These are phyloP conservation scores for Prosopis cineraria DNA, from an alignment of 306 rosid genomes.

Conservation along the genomic window DNA sequence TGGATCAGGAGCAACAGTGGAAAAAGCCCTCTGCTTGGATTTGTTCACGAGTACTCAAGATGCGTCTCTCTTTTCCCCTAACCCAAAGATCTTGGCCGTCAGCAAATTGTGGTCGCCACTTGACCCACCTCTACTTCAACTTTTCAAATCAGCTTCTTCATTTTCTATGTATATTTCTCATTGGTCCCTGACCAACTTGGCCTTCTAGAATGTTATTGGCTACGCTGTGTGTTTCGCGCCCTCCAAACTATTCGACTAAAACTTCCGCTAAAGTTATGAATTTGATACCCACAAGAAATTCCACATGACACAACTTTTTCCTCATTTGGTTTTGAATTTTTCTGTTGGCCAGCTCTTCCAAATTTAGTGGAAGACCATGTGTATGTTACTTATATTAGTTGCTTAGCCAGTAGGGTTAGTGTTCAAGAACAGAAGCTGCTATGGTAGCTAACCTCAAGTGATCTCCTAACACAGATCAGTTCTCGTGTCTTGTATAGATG, in stretches of 20 bases:
- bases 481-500: background rate
- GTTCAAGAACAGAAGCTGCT: background rate
- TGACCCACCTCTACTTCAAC: background rate
- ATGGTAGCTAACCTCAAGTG: background rate
- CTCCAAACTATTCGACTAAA: background rate
- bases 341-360: conserved; percentile 13
- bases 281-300: background rate
- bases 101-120: conserved; percentile 26
- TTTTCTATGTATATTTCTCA: background rate
- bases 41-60: background rate
- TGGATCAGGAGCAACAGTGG: background rate
- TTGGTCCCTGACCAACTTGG: background rate
- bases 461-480: background rate
- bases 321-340: background rate
- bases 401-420: background rate
- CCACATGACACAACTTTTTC: background rate
- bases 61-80: background rate
- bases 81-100: conserved; percentile 3
- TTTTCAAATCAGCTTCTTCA: background rate
- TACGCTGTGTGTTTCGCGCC: background rate
- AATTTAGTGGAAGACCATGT: background rate
- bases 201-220: conserved; percentile 1
- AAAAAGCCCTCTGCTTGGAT: conserved; percentile 22
- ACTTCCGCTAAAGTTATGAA: background rate
- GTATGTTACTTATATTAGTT: background rate